These are phyloP conservation scores for Colletotrichum lini DNA, from an alignment of 2,329 filamentous ascomycete species.

Conservation along the genomic window DNA sequence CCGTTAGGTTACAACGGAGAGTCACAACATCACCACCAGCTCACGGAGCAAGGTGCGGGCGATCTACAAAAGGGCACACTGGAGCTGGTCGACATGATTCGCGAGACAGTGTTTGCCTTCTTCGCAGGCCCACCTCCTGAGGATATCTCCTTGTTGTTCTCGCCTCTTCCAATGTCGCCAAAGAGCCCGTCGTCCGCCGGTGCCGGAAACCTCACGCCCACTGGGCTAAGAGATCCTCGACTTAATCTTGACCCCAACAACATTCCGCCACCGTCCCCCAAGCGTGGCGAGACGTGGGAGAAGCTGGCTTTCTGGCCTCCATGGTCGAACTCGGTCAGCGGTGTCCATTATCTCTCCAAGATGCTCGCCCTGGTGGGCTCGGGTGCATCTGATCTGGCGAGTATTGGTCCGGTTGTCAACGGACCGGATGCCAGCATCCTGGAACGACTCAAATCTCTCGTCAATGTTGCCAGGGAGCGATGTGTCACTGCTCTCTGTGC, in stretches of 20 bases:
- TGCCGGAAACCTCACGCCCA: conserved; percentile 63
- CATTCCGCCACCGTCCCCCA: conserved; percentile 82
- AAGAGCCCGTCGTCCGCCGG: conserved; percentile 73
- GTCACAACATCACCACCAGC: conserved; percentile 83
- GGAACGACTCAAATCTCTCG: conserved; percentile 82
- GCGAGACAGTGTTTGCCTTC: conserved; percentile 84
- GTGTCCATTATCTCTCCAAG: conserved; percentile 89
- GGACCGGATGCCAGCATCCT: conserved; percentile 68
- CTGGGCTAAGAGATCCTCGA: conserved; percentile 76
- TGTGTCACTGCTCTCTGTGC: conserved; percentile 88
- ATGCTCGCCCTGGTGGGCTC: conserved; percentile 88
- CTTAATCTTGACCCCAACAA: conserved; percentile 87
- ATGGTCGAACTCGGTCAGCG: conserved; percentile 90
- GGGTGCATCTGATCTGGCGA: conserved; percentile 87
- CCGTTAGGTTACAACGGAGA: conserved; percentile 87
- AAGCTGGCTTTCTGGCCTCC: conserved; percentile 97
- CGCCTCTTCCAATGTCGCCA: conserved; percentile 80
- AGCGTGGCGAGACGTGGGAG: conserved; percentile 88
- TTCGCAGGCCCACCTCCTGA: conserved; percentile 92
- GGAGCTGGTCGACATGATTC: conserved; percentile 87
- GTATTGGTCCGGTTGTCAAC: conserved; percentile 75
- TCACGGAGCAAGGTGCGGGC: conserved; percentile 78
- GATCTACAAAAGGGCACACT: conserved; percentile 83
- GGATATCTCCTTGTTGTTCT: conserved; percentile 89
- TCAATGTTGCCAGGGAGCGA: conserved; percentile 85